Conservation (phyloP, 2,329 filamentous ascomycete genomes). For the Podosphaera leucotricha region DNA sequence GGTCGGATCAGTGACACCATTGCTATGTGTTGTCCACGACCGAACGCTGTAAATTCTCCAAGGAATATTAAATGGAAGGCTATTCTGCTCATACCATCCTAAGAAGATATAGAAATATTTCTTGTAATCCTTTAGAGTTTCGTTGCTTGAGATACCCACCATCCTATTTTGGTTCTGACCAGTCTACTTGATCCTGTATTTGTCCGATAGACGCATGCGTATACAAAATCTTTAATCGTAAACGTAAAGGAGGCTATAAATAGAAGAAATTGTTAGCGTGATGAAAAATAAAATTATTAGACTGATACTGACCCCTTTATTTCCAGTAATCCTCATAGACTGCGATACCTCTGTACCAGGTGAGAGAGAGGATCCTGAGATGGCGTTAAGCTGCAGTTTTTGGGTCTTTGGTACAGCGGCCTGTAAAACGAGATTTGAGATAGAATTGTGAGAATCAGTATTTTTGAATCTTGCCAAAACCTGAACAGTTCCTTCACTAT, state of each 20-base stretch:
- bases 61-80: neutral
- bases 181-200: constrained; percentile 84
- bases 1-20: too few species aligned
- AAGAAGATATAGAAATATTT: neutral
- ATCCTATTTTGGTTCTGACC: constrained; percentile 46
- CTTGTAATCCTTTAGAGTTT: neutral
- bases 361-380: constrained; percentile 55
- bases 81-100: neutral
- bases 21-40: too few species aligned
- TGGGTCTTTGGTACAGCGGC: constrained; percentile 93
- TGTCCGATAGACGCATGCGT: constrained; percentile 43
- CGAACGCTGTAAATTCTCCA: neutral
- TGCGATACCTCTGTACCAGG: constrained; percentile 70
- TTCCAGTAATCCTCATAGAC: constrained; percentile 65
- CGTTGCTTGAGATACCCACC: neutral
- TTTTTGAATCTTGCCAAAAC: constrained; percentile 71
- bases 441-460: constrained; percentile 34
- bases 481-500: constrained; percentile 55
- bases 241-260: constrained; percentile 46
- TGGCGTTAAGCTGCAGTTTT: constrained; percentile 75
- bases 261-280: constrained; percentile 5
- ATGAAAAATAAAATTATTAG: neutral
- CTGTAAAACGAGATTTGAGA: constrained; percentile 64
- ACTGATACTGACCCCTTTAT: constrained; percentile 59
- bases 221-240: constrained; percentile 71